Conservation (phyloP, 2,329 filamentous ascomycete species). For the Fusarium avenaceum region DNA sequence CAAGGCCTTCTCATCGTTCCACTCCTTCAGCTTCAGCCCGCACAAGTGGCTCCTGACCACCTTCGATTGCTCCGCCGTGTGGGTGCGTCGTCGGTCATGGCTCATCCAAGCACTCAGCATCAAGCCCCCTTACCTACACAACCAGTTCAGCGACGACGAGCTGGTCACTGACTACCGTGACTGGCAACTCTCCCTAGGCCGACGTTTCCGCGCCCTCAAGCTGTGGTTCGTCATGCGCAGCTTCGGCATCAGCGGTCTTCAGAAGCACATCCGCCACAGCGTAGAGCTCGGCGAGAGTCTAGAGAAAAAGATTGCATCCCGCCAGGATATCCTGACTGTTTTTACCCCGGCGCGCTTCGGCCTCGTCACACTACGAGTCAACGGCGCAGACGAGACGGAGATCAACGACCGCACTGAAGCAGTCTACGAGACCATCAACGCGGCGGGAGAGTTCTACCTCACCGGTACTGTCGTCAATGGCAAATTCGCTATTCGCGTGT, state of each 20-base stretch:
- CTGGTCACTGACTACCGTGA: constrained; percentile 95
- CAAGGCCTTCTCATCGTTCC: constrained; percentile 73
- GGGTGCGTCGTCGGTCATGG: constrained; percentile 79
- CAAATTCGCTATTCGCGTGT: constrained; percentile 83
- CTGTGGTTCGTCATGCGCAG: constrained; percentile 93
- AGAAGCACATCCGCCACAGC: constrained; percentile 77
- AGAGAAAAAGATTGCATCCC: constrained; percentile 67
- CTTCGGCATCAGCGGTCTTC: constrained; percentile 83
- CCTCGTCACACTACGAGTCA: constrained; percentile 80
- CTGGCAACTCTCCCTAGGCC: constrained; percentile 95
- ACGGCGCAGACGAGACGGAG: constrained; percentile 61
- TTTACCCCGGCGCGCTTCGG: constrained; percentile 82
- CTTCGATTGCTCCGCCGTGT: constrained; percentile 88
- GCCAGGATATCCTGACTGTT: constrained; percentile 80
- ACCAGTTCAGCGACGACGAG: constrained; percentile 82
- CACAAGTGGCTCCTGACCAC: constrained; percentile 98
- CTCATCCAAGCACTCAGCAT: constrained; percentile 85
- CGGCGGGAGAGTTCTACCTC: constrained; percentile 82
- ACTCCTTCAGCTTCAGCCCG: constrained; percentile 95
- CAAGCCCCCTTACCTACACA: constrained; percentile 84
- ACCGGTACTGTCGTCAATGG: constrained; percentile 82
- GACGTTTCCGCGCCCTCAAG: constrained; percentile 89
- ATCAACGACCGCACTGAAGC: constrained; percentile 78
- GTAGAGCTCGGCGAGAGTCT: constrained; percentile 80
- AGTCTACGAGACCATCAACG: constrained; percentile 82